Conservation (phyloP, 257 asterid species). For the Solanum acaule region DNA sequence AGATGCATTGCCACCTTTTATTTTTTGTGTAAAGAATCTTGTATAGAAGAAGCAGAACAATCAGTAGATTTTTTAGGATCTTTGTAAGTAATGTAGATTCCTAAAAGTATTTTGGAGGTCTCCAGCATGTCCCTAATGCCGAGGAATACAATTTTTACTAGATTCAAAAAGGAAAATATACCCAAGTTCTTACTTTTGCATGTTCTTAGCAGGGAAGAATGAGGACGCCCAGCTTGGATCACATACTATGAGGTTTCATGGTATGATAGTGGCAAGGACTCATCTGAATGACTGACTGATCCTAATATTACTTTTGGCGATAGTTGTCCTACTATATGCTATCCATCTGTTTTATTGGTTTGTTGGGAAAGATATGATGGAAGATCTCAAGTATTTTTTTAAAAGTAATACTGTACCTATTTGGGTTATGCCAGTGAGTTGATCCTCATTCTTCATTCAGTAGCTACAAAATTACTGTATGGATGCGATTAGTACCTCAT, state of each 20-base stretch:
- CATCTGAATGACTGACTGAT: conserved; percentile 80
- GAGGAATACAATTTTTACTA: background rate
- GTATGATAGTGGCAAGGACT: conserved; percentile 46
- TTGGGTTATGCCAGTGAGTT: conserved; percentile 66
- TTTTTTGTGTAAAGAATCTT: too few species aligned
- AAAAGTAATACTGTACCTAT: conserved; percentile 49
- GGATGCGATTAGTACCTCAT: background rate
- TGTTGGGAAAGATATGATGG: conserved; percentile 82
- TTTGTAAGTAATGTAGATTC: background rate
- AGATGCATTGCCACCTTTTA: background rate
- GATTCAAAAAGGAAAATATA: background rate
- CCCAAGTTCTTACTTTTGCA: background rate
- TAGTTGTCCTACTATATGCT: conserved; percentile 27
- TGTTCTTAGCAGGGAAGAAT: conserved; percentile 36
- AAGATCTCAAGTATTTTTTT: conserved; percentile 60
- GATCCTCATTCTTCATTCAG: background rate
- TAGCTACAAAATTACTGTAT: background rate
- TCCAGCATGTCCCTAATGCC: background rate
- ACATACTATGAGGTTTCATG: conserved; percentile 69
- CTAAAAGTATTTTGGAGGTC: background rate
- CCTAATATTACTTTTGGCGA: conserved; percentile 40
- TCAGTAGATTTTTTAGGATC: background rate
- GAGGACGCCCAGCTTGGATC: conserved; percentile 39
- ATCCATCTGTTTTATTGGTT: conserved; percentile 67
- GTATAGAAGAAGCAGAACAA: background rate